A percentile compares a stretch with the other conserved stretches of the same genome.
Conservation (phyloP, 257 asterid species). For the Solanum appendiculatum region DNA sequence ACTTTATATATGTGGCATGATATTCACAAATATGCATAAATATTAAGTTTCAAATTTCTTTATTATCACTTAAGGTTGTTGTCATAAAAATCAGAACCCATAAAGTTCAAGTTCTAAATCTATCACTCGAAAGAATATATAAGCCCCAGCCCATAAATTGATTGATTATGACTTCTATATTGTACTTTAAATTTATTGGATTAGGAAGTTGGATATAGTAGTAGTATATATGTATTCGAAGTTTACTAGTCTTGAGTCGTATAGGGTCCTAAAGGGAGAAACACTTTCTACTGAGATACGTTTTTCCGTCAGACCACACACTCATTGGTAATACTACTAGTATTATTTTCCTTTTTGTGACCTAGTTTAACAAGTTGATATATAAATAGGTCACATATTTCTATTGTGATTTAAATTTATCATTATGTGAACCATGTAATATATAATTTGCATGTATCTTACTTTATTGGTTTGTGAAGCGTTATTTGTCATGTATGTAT, state of each 20-base stretch:
- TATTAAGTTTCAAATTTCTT: fast-evolving
- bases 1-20: neutral
- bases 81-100: neutral
- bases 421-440: neutral
- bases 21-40: neutral
- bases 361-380: neutral
- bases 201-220: neutral
- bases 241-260: neutral
- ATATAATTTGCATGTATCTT: neutral
- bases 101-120: neutral
- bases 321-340: neutral
- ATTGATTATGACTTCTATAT: neutral
- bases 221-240: neutral
- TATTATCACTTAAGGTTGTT: neutral
- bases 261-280: neutral
- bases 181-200: neutral
- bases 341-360: neutral
- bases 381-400: neutral
- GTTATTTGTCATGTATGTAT: neutral
- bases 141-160: neutral
- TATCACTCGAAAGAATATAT: neutral
- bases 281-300: neutral
- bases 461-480: neutral
- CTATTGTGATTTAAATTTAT: neutral
- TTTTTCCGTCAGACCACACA: neutral